Conservation (phyloP, 192 early-diverging fungal species). For the Geranomyces michiganensis region DNA sequence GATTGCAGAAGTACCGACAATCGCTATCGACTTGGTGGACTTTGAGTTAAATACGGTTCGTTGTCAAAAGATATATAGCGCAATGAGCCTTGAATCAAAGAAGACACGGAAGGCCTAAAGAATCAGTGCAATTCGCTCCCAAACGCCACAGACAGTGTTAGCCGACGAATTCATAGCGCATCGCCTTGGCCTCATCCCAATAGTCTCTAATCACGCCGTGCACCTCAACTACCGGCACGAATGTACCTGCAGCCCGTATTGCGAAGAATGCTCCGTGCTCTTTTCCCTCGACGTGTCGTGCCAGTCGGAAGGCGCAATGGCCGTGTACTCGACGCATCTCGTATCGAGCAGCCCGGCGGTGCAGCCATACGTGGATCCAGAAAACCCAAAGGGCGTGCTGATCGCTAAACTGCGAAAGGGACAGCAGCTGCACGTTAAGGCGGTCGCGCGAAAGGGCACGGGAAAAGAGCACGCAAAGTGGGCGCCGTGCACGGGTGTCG, state of each 20-base stretch:
- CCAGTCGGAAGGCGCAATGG: constrained; percentile 71
- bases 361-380: constrained; percentile 36
- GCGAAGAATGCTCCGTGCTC: constrained; percentile 88
- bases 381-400: constrained; percentile 69
- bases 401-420: constrained; percentile 89
- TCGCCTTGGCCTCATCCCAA: constrained; percentile 90
- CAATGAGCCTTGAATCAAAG: too few relatives aligned
- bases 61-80: background rate
- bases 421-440: constrained; percentile 87
- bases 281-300: constrained; percentile 85
- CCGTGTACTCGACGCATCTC: constrained; percentile 83
- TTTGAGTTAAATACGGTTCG: constrained; percentile 82
- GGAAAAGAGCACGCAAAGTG: constrained; percentile 99
- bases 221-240: constrained; percentile 79
- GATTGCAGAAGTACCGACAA: constrained; percentile 97
- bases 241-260: constrained; percentile 69
- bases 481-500: constrained; percentile 85
- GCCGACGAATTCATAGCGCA: constrained; percentile 97
- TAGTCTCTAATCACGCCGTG: constrained; percentile 77
- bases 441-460: constrained; percentile 95
- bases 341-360: constrained; percentile 50
- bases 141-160: constrained; percentile 66
- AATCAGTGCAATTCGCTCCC: background rate
- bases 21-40: constrained; percentile 97
- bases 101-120: background rate